Conservation (phyloP, 129 eudicot genomes). For the Dittrichia graveolens region DNA sequence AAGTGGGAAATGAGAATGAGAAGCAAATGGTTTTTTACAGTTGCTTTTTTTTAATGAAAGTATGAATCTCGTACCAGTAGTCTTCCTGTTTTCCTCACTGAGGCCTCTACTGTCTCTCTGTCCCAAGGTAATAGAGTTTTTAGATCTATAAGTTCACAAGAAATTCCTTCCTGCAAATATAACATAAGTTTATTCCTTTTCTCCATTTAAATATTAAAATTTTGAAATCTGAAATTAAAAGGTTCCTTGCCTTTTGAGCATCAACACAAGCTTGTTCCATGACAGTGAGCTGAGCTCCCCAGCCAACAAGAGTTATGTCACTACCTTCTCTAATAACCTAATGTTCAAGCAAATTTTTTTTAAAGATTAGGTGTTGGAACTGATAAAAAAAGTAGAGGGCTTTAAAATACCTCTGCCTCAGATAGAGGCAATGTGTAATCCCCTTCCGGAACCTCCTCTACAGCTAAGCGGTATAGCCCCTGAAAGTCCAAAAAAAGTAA, state of each 20-base stretch:
- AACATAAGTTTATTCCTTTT: not conserved
- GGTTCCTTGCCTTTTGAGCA: constrained; percentile 73
- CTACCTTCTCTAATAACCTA: constrained; percentile 89
- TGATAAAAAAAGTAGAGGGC: not conserved
- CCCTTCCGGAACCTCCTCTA: constrained; percentile 91
- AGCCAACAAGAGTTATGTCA: constrained; percentile 95
- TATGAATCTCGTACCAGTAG: constrained; percentile 61
- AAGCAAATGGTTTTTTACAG: not conserved
- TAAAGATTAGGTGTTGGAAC: constrained; percentile 5
- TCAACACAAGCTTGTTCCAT: constrained; percentile 93
- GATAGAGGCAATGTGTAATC: constrained; percentile 94
- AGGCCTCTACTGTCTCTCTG: constrained; percentile 91
- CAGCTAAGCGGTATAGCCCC: constrained; percentile 95
- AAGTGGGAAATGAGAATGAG: constrained; percentile 6
- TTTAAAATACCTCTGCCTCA: constrained; percentile 77
- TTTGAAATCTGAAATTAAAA: not conserved
- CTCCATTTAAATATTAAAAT: not conserved
- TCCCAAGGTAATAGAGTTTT: constrained; percentile 96
- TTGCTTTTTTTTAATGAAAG: not conserved
- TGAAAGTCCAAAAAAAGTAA: constrained; percentile 22
- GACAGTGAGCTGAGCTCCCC: constrained; percentile 96
- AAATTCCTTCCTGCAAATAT: constrained; percentile 83
- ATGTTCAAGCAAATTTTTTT: constrained; percentile 23
- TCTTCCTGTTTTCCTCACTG: constrained; percentile 90
- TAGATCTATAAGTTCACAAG: constrained; percentile 93